Base-by-base conservation (phyloP, 2,329 filamentous ascomycete species). In the Hymenoscyphus repandus region DNA sequence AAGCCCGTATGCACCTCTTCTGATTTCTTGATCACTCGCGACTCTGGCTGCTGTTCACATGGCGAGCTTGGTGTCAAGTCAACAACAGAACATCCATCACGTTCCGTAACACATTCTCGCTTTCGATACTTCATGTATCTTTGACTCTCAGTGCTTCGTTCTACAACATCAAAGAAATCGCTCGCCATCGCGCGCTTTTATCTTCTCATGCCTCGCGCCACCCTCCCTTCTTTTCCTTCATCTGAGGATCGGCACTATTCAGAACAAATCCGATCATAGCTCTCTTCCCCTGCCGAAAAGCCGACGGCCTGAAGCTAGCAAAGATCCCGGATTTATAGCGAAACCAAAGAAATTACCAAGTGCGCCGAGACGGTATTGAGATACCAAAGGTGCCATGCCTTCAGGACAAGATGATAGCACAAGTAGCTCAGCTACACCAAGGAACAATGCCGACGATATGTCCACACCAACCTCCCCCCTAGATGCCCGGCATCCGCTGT, bases 401-500 rank as follows among this genome's bases (percentile, higher is more conserved):
- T 53, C 54, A 49, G 47, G 45, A 36, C 53, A 54, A 40, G 58
- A 52, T 9, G 47, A 54, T 43, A 45, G n/a, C 30, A 37, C 22
- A 27, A 27, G 22, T 27, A 50, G 15, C 41, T 44, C 53, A 40
- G 20, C 49, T 41, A 18, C 52, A 30, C 41, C 52, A 7, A 60
- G 48, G 41, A 55, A 61, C 17, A 42, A 34, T 45, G 44, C 53
- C 38, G 42, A 50, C 33, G 58, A 60, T 7, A 60, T 62, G 51
- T 64, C 64, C 15, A 58, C 55, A 33, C 62, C 63, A 2, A 52
- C 74, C 51, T 76, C 78, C 47, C 75, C 79, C 13, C 75, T 74
- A 44, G 76, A 80, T 54, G 74, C 71, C 54, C 72, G 76, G 51
- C 70, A 72, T 47, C 67, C 70, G 40, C 55, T 66, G 15, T 52